Percentiles rank a stretch among this genome's conserved stretches.
These are phyloP conservation scores for Rehmannia glutinosa DNA, from an alignment of 257 asterid genomes.

Conservation along the genomic window DNA sequence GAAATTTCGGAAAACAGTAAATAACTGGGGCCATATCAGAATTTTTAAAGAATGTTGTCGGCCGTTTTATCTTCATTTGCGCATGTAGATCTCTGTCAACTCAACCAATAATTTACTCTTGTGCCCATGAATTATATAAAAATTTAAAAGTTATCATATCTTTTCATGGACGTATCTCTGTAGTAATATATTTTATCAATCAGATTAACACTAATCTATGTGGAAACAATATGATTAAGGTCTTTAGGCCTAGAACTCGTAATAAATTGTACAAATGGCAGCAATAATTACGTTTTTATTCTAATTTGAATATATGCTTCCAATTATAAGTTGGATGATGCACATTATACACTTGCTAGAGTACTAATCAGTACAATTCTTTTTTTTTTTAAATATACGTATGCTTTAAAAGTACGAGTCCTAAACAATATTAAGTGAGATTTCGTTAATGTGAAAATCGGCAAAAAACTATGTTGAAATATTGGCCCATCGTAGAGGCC, in stretches of 20 bases:
- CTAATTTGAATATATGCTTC: conserved; percentile 24
- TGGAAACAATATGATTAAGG: conserved; percentile 21
- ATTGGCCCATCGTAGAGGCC: no score
- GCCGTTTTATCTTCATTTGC: conserved; percentile 9
- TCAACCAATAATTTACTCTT: conserved; percentile 9
- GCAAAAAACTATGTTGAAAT: no score
- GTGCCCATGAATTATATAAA: conserved; percentile 3
- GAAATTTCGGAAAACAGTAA: no score
- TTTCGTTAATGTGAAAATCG: no score
- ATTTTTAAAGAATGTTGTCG: neutral
- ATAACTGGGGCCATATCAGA: neutral
- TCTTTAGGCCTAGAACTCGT: conserved; percentile 26
- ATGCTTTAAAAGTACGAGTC: neutral
- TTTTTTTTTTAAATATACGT: neutral
- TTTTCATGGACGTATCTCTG: neutral
- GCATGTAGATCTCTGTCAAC: conserved; percentile 15
- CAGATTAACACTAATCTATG: neutral
- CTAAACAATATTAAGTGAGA: neutral
- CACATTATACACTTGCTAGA: neutral
- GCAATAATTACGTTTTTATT: conserved; percentile 28
- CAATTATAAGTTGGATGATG: conserved; percentile 8
- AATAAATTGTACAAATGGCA: conserved; percentile 10
- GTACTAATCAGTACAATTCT: neutral
- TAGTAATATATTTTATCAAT: neutral
- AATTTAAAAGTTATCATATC: neutral